These are phyloP conservation scores for Alternaria triticimaculans DNA, from an alignment of 2,329 filamentous ascomycete genomes.

Conservation along the genomic window DNA sequence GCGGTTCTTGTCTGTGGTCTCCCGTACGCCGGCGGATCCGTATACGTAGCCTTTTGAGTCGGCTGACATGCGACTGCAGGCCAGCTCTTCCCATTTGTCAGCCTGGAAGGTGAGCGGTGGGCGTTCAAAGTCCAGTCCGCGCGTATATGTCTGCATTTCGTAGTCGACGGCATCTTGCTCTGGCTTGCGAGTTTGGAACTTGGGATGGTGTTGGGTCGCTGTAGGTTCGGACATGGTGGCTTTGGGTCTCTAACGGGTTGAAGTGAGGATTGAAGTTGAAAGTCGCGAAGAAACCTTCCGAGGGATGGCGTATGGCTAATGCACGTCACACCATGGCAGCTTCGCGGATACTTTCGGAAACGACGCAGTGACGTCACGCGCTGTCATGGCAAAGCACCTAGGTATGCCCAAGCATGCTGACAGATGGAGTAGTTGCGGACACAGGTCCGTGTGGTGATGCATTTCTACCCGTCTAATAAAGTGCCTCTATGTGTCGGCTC, in stretches of 20 bases:
- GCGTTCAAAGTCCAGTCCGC: conserved; percentile 41
- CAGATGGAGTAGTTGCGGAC: neutral
- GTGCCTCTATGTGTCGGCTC: neutral
- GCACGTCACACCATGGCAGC: conserved; percentile 2
- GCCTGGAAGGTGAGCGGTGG: conserved; percentile 45
- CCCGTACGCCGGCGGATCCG: conserved; percentile 41
- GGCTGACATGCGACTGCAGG: conserved; percentile 35
- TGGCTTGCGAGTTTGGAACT: conserved; percentile 14
- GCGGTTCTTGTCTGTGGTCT: conserved; percentile 41
- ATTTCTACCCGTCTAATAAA: conserved; percentile 1
- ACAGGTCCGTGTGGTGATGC: neutral
- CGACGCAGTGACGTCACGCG: neutral
- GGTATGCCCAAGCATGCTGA: neutral
- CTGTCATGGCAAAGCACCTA: neutral
- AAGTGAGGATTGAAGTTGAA: neutral
- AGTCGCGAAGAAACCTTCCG: neutral
- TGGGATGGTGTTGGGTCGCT: conserved; percentile 16
- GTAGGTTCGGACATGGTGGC: conserved; percentile 14
- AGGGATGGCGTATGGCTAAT: neutral
- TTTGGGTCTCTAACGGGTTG: neutral
- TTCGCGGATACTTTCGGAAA: conserved; percentile 1
- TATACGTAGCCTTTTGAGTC: conserved; percentile 44
- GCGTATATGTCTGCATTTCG: conserved; percentile 40
- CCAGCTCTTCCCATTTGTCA: conserved; percentile 27
- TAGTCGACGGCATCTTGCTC: conserved; percentile 30